Conservation (phyloP, 2,329 filamentous ascomycete genomes). For the Ophiocordyceps unilateralis region DNA sequence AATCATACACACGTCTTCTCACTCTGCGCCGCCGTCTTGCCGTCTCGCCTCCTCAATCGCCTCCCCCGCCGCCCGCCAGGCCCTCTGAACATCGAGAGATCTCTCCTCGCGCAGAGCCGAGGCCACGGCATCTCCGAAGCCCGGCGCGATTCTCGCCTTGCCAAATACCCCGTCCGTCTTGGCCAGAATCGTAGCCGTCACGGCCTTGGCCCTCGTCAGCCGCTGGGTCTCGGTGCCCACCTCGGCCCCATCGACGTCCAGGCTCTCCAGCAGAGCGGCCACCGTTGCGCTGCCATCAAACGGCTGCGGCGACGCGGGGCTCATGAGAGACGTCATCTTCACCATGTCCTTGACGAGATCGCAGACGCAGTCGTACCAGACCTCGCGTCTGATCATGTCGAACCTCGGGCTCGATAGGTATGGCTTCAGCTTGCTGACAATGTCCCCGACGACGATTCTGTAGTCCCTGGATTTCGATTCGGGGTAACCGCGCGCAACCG, state of each 20-base stretch:
- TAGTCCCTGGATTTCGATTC: slow-evolving; percentile 18
- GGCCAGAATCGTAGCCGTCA: slow-evolving; percentile 22
- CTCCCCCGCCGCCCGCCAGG: slow-evolving; percentile 7
- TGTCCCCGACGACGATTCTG: slow-evolving; percentile 18
- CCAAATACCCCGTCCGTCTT: slow-evolving; percentile 26
- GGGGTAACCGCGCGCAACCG: slow-evolving; percentile 31
- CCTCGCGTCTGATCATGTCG: slow-evolving; percentile 25
- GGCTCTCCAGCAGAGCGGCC: slow-evolving; percentile 24
- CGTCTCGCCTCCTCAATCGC: slow-evolving; percentile 17
- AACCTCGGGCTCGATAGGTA: slow-evolving; percentile 22
- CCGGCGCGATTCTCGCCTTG: slow-evolving; percentile 8
- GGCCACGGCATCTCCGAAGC: slow-evolving; percentile 15
- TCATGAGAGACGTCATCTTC: slow-evolving; percentile 5
- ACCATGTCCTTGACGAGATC: slow-evolving; percentile 28
- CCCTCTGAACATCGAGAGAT: slow-evolving; percentile 21
- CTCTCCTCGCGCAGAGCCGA: slow-evolving; percentile 22
- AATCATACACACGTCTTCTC: not conserved
- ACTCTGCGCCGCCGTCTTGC: slow-evolving; percentile 18
- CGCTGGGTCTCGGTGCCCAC: slow-evolving; percentile 35
- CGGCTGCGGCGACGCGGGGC: slow-evolving; percentile 2
- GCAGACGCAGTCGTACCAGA: slow-evolving; percentile 32
- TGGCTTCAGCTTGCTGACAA: slow-evolving; percentile 22
- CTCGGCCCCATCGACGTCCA: slow-evolving; percentile 28
- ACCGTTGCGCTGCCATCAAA: slow-evolving; percentile 7
- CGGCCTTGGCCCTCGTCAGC: slow-evolving; percentile 26